These are phyloP conservation scores for Cyclostephanos invisitatus DNA, from an alignment of 108 stramenopile genomes.

Conservation along the genomic window DNA sequence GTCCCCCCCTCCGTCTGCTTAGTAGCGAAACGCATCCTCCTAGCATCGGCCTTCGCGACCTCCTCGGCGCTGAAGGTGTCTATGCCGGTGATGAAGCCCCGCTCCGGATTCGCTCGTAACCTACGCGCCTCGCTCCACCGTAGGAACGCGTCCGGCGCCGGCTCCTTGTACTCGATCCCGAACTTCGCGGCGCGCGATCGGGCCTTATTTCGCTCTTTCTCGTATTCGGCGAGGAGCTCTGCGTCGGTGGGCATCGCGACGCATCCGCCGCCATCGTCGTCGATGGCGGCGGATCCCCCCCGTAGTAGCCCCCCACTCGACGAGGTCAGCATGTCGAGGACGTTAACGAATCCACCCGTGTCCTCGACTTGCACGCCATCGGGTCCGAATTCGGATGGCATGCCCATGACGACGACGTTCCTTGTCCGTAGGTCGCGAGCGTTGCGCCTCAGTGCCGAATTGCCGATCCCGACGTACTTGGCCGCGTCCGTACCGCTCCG, in stretches of 20 bases:
- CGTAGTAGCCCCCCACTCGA: background rate
- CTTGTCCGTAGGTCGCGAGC: constrained; percentile 53
- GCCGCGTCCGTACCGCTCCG: constrained; percentile 57
- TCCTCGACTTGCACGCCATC: constrained; percentile 48
- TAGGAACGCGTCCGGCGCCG: constrained; percentile 62
- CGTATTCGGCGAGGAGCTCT: constrained; percentile 64
- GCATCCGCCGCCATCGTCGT: constrained; percentile 10
- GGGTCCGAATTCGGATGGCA: constrained; percentile 39
- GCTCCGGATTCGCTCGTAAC: constrained; percentile 61
- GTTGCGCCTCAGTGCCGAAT: constrained; percentile 54
- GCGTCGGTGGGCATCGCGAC: constrained; percentile 48
- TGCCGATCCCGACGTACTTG: constrained; percentile 63
- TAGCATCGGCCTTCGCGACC: constrained; percentile 64
- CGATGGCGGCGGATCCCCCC: background rate
- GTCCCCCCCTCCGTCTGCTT: background rate
- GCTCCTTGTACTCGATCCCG: constrained; percentile 73
- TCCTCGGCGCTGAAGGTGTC: constrained; percentile 70
- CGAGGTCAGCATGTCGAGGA: constrained; percentile 22
- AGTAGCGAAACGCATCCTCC: constrained; percentile 67
- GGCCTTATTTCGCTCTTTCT: constrained; percentile 69
- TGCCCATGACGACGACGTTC: constrained; percentile 51
- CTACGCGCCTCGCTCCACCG: constrained; percentile 75
- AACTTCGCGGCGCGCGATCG: constrained; percentile 75
- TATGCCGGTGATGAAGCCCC: constrained; percentile 78
- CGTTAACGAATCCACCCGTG: constrained; percentile 28